Evolutionary conservation across 1,139 yeast species (phyloP).

Genomic region (Candida gigantensis): DNA sequence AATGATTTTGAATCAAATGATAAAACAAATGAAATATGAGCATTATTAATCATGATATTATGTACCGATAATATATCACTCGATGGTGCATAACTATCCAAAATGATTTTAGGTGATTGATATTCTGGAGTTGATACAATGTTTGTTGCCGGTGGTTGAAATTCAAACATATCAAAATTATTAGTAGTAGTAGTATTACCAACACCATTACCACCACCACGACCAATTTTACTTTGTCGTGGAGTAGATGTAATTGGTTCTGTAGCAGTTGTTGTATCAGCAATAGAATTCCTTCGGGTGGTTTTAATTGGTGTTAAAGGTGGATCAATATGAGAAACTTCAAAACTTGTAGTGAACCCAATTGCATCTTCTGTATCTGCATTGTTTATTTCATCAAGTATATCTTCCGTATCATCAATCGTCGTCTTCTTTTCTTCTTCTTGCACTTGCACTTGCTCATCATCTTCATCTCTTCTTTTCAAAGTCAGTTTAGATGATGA

Average conservation of each 20-base stretch:
- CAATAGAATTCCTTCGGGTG: background rate
- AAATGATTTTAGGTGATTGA: slow-evolving; percentile 36
- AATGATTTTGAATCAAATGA: slow-evolving; percentile 65
- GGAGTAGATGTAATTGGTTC: slow-evolving; percentile 5
- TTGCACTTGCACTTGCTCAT: no score
- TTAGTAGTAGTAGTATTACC: background rate
- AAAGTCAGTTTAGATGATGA: slow-evolving; percentile 20
- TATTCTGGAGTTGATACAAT: slow-evolving; percentile 9
- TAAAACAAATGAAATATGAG: slow-evolving; percentile 79
- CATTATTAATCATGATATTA: slow-evolving; percentile 34
- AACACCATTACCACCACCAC: background rate
- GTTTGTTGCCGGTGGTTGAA: slow-evolving; percentile 6
- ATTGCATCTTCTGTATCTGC: slow-evolving; percentile 44
- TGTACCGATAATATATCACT: slow-evolving; percentile 34
- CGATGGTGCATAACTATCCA: slow-evolving; percentile 39
- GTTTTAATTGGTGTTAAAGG: slow-evolving; percentile 30
- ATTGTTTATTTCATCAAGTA: slow-evolving; percentile 42
- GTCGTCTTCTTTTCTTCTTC: slow-evolving; percentile 6
- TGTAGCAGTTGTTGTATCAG: slow-evolving; percentile 1
- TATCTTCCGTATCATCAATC: slow-evolving; percentile 34
- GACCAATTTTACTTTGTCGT: background rate
- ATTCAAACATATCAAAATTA: slow-evolving; percentile 5
- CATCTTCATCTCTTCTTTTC: slow-evolving; percentile 10
- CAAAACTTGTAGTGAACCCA: slow-evolving; percentile 22
- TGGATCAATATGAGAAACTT: slow-evolving; percentile 24